Base-by-base conservation (phyloP, 331 rosid genomes). In the Ulmus americana region DNA sequence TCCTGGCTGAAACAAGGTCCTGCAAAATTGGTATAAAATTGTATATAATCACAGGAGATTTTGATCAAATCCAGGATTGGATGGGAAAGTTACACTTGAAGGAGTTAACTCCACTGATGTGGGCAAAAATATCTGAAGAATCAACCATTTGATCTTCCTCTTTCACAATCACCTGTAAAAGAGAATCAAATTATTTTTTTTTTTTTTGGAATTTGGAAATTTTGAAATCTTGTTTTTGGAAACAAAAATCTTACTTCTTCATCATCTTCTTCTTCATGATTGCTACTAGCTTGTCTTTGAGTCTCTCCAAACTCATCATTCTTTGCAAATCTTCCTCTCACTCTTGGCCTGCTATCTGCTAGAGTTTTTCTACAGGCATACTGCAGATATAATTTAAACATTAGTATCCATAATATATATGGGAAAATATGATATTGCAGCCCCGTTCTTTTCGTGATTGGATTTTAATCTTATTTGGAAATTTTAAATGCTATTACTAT, bases 331-430 rank as follows among this genome's bases (percentile, higher is more conserved):
- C 99, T 78, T 81, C 99, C 99, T 74, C 99, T 73, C 6, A 94
- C 99, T 59, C 99, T 88, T 43, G 99, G 99, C 18, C 99, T 74
- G 81, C 99, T 94, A 69, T 94, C 99, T 0, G 99, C 99, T 16
- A 94, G 82, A 50, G 97, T 94, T 83, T 94, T 94, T 14, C 99
- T 88, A 79, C 99, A 94, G 3, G 99, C 99, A 74, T 94, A 94
- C 99, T 94, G 90, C 84, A 69, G 8, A 60, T 72, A 73, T 57
- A 48, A 59, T 46, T 69, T 61, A 47, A 66, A 14, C 70, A 49
- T 81, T 63, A 86, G 76, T 65, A 54, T 39, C n/a, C 9, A 6
- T 16, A 15, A 7, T 8, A 41, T 16, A 49, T 10, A 49, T 13
- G 22, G 16, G 54, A 57, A 39, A 70, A 8, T 14, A 43, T 45